Evolutionary conservation across 805 yeast species (phyloP), one percentile per base, ranked within the genome.

Genomic region (Candida caryicola): DNA sequence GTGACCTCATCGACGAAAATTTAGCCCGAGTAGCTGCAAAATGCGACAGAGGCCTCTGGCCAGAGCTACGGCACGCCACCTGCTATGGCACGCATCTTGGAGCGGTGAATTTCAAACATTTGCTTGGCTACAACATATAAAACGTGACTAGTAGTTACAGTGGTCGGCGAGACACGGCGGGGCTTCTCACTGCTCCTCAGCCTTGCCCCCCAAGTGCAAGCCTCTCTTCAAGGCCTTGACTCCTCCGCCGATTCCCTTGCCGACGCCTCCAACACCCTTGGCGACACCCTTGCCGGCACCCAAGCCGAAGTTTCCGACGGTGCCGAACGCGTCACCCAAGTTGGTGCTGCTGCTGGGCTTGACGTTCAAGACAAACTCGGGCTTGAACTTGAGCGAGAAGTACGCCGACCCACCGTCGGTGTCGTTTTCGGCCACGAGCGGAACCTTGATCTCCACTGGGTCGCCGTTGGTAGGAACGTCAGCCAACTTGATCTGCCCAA

Each of bases 361-460:
- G 43, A 76, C 73, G 36, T 66, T 70, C 28, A 79, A 63, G 12
- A 88, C 72, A 52, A 83, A 86, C 31, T 76, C 78, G 2, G 97
- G 95, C 46, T 74, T 71, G 67, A 88, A 89, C 3, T 73, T 57
- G 39, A 83, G 66, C 36, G 71, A 71, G 36, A 88, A 59, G 41
- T 74, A 76, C 4, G 84, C 66, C 4, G 70, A 64, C 51, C 98
- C 98, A 10, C 82, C 83, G 23, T 74, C 75, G 13, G 66, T 62
- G 4, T 70, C 75, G 37, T 71, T 66, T 36, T 73, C 74, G 34
- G 73, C 69, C 51, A 60, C 64, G 29, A 84, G 65, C 2, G 77
- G 77, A 30, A 81, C 62, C 26, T 35, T 32, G 3, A 37, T 16
- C 33, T 73, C 78, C 40, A 74, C 55, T 13, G 74, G 79, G 12